These are phyloP conservation scores for Emmonsiellopsis sp. DNA, from an alignment of 2,329 filamentous ascomycete genomes.

Conservation along the genomic window DNA sequence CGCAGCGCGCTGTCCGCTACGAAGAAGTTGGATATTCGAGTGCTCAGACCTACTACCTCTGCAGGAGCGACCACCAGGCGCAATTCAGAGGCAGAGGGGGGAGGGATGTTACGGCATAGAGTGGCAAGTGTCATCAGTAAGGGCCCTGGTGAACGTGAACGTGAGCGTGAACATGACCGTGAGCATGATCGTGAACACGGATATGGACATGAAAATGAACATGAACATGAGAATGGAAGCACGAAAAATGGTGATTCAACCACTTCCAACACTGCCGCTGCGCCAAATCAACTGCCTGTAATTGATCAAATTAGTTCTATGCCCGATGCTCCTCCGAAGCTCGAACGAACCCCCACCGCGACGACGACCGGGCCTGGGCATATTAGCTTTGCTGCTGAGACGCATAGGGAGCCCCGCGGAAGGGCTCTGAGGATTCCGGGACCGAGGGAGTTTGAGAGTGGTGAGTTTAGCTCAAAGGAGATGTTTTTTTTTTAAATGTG, in stretches of 20 bases:
- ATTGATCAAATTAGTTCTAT: not conserved
- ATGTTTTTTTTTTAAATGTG: conserved; percentile 14
- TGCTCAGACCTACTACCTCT: not conserved
- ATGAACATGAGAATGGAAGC: not conserved
- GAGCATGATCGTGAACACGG: too few species aligned
- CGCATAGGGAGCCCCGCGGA: conserved; percentile 9
- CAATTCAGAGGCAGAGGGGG: too few species aligned
- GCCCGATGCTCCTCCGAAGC: not conserved
- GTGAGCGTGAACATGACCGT: too few species aligned
- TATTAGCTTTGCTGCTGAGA: conserved; percentile 12
- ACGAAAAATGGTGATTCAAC: not conserved
- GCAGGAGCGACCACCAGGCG: not conserved
- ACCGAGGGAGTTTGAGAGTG: conserved; percentile 13
- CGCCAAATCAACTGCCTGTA: not conserved
- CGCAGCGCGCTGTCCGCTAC: not conserved
- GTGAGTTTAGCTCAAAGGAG: conserved; percentile 13
- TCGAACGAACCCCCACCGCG: not conserved
- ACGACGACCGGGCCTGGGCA: conserved; percentile 6
- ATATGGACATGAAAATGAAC: not conserved
- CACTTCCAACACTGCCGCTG: not conserved
- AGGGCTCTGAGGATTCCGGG: conserved; percentile 12
- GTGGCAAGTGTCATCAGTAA: too few species aligned
- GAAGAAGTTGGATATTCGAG: not conserved
- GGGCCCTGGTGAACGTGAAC: too few species aligned
- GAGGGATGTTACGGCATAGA: too few species aligned